phyloP scores from a whole-genome alignment of 495 filamentous ascomycete genomes.

The Clavariopsis aquatica region DNA sequence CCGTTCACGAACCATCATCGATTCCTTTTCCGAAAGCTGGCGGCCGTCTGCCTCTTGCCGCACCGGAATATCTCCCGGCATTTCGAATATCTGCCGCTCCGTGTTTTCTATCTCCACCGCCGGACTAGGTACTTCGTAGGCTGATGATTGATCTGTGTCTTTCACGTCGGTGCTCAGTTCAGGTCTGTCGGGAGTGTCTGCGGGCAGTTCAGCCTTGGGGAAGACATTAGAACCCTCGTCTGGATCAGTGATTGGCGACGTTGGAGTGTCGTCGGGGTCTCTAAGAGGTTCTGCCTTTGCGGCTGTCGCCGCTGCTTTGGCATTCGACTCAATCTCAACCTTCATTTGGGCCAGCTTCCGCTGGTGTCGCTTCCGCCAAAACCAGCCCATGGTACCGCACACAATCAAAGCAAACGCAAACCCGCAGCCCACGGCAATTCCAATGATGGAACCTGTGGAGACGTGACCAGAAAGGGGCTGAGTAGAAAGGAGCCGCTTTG shows the following conservation, averaged over 20 bases:
- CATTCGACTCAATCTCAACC: conserved; percentile 18
- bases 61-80: conserved; percentile 44
- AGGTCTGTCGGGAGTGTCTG: neutral
- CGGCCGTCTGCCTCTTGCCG: conserved; percentile 43
- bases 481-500: neutral
- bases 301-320: conserved; percentile 10
- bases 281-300: conserved; percentile 2
- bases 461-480: neutral
- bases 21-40: conserved; percentile 44
- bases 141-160: conserved; percentile 5
- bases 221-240: conserved; percentile 38
- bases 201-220: conserved; percentile 46
- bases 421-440: conserved; percentile 36
- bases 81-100: conserved; percentile 44
- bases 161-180: conserved; percentile 16
- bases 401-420: conserved; percentile 25
- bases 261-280: conserved; percentile 25
- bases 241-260: conserved; percentile 21
- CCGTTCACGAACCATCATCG: conserved; percentile 42
- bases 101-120: conserved; percentile 39
- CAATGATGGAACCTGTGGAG: conserved; percentile 35
- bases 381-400: conserved; percentile 22
- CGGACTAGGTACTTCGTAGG: conserved; percentile 27
- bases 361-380: conserved; percentile 31
- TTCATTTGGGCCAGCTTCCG: conserved; percentile 9